Evolutionary conservation across 441 rosid species (phyloP), one percentile per base, ranked within the genome.

Genomic region (Hura crepitans): DNA sequence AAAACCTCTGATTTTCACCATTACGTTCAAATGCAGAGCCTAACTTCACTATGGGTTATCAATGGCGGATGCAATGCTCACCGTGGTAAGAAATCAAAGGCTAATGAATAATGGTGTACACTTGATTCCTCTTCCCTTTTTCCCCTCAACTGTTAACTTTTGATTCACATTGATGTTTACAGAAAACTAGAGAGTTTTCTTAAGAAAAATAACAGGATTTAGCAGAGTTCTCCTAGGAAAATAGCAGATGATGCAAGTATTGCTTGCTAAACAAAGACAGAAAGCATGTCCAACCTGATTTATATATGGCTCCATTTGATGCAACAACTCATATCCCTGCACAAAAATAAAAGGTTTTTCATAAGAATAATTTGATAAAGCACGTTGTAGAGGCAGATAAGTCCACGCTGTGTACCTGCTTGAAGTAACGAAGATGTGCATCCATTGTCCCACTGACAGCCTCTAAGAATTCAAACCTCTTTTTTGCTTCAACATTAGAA

Each of bases 381-480:
- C 64, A 72, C 47, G 63, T 71, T 76, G 59, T 62, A 50, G 65
- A 60, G 50, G 59, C 45, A 14, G 63, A 75, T 74, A n/a, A n/a
- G n/a, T n/a, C n/a, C n/a, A n/a, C n/a, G n/a, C n/a, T n/a, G n/a
- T n/a, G n/a, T n/a, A 86, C 99, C 97, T 96, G 95, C 78, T 89
- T 92, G 79, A 91, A 96, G 86, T 88, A 96, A 50, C 81, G 88
- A 63, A 92, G 96, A 80, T 96, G 98, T 74, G 98, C 98, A 79
- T 89, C 93, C 96, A 96, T 87, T 50, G 86, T 88, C 66, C 93
- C 94, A 75, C 98, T 79, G 53, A 96, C 97, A 75, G 96, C 88
- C 78, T 96, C 97, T 83, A 96, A 80, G 79, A 96, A 88, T 70
- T 88, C 99, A 78, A 76, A 95, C 75, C 95, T 85, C 79, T 86